Conservation (phyloP, 1,284 basidiomycete species). For the Cryptococcus sp. region DNA sequence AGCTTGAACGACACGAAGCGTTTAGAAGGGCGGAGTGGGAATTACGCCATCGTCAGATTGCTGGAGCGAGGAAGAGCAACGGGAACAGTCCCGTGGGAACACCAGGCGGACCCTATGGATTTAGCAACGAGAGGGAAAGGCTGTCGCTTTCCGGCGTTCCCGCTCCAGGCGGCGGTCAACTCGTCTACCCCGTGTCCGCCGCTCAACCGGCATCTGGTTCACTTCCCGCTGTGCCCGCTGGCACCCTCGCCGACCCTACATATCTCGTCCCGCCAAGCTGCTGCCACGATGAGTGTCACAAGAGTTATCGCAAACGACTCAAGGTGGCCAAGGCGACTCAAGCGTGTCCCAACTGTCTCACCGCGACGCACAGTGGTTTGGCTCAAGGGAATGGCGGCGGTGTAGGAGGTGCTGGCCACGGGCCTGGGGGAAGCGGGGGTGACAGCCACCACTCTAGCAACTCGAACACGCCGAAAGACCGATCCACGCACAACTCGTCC, state of each 20-base stretch:
- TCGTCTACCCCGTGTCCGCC: constrained; percentile 52
- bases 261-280: constrained; percentile 55
- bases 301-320: constrained; percentile 55
- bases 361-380: constrained; percentile 25
- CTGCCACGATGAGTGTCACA: constrained; percentile 58
- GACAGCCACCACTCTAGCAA: constrained; percentile 43
- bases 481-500: constrained; percentile 29
- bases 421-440: constrained; percentile 26
- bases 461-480: constrained; percentile 49
- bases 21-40: constrained; percentile 81
- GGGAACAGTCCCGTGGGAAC: constrained; percentile 68
- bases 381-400: constrained; percentile 20
- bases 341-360: constrained; percentile 52
- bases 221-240: constrained; percentile 52
- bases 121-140: constrained; percentile 48
- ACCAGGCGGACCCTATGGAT: constrained; percentile 47
- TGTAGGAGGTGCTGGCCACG: constrained; percentile 28
- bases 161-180: constrained; percentile 39
- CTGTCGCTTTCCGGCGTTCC: constrained; percentile 37
- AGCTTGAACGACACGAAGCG: constrained; percentile 81
- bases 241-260: constrained; percentile 53
- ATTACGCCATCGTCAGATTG: constrained; percentile 62
- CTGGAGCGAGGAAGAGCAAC: constrained; percentile 56
- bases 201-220: constrained; percentile 49
- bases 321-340: constrained; percentile 54